Base-by-base conservation (phyloP, 2,329 filamentous ascomycete species). In the Colletotrichum spaethianum region DNA sequence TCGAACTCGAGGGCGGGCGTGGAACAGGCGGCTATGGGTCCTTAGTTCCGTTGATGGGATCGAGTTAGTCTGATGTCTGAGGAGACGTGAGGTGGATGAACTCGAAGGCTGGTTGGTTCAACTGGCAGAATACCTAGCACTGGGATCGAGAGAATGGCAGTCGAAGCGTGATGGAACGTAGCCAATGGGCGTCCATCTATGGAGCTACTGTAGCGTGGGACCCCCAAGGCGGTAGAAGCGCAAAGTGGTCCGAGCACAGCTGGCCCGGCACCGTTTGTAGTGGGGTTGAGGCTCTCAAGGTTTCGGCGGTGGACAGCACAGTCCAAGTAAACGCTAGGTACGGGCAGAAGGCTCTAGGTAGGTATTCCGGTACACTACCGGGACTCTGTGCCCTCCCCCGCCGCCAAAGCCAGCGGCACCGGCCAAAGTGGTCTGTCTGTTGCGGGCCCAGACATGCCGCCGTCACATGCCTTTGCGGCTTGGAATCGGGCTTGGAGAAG, bases 241-340 rank as follows among this genome's bases (percentile, higher is more conserved):
- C 23, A 33, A n/a, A 26, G 46, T 67, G 67, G 55, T 40, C 67
- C 46, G 36, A 67, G 63, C 63, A 63, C 63, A 63, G 38, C 28
- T 64, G 40, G 48, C 55, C 46, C 40, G 40, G 52, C 50, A 36
- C 23, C 50, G 40, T 56, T 56, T 26, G 23, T 8, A 46, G 55
- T 67, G 38, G 63, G 63, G 56, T 56, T 50, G 68, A 42, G 63
- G 56, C 63, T 62, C 56, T 40, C 63, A 56, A 42, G 48, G 53
- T 66, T 70, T 66, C 46, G 53, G 61, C 36, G 53, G 50, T 33
- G 50, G 50, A 40, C 50, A 36, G 20, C 16, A 7, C 20, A 11
- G 33, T 8, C 14, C 55, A 57, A 33, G 6, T 44, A 6, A 18
- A 20, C 16, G 20, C 7, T 44, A n/a, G n/a, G n/a, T n/a, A 20